Evolutionary conservation across 768 basidiomycete genomes (phyloP).

Genomic region (Mycena kentingensis): DNA sequence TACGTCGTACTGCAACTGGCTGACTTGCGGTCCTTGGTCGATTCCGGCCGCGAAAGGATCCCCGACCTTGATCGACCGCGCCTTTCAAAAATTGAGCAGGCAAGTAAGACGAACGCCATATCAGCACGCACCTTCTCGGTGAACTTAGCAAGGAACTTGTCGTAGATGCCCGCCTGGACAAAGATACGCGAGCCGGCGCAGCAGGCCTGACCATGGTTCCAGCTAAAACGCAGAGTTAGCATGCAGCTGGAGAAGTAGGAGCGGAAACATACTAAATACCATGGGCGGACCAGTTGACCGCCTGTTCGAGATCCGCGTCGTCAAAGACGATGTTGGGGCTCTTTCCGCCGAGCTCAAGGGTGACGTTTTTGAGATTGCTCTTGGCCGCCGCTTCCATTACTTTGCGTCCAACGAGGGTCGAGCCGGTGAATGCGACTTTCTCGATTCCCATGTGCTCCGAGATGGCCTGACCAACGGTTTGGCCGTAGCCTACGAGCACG

Average conservation of each 20-base stretch:
- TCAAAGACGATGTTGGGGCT: conserved; percentile 65
- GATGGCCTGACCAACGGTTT: conserved; percentile 68
- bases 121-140: no score
- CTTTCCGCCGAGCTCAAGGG: conserved; percentile 75
- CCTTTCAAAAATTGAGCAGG: no score
- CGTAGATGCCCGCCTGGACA: conserved; percentile 59
- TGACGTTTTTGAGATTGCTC: conserved; percentile 74
- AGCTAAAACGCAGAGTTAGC: conserved; percentile 13
- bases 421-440: conserved; percentile 81
- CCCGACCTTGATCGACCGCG: conserved; percentile 41
- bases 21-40: conserved; percentile 51
- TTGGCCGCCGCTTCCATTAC: conserved; percentile 71
- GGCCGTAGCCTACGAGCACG: conserved; percentile 56
- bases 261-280: conserved; percentile 60
- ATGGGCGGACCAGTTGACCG: conserved; percentile 63
- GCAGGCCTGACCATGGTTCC: conserved; percentile 31
- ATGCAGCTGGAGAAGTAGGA: neutral
- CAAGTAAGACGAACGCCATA: no score
- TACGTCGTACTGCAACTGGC: conserved; percentile 50
- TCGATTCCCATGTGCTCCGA: conserved; percentile 62
- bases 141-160: conserved; percentile 52
- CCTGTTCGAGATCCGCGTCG: conserved; percentile 62
- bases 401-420: conserved; percentile 68
- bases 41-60: conserved; percentile 45
- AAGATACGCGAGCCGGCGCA: conserved; percentile 57